phyloP scores from a whole-genome alignment of 176 grass and related monocot genomes.

The Raddia distichophylla region DNA sequence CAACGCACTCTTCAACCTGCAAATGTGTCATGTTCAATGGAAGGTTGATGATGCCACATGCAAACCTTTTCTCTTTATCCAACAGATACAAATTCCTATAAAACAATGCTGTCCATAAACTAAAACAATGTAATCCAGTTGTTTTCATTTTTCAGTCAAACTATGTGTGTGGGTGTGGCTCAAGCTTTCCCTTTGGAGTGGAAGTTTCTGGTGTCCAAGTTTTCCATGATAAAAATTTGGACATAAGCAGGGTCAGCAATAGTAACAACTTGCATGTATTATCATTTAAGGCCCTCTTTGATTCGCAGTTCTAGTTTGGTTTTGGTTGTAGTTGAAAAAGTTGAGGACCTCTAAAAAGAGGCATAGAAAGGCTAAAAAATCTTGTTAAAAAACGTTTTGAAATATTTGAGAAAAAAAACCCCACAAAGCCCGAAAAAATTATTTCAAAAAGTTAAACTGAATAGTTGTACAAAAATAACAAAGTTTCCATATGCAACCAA shows the following conservation, averaged over 20 bases:
- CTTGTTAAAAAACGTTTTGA: too few species aligned
- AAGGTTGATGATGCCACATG: not conserved
- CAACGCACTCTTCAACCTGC: slow-evolving; percentile 88
- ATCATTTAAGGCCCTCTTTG: not conserved
- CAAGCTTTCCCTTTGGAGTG: not conserved
- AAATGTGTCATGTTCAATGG: slow-evolving; percentile 38
- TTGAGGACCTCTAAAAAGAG: too few species aligned
- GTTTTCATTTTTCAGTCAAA: slow-evolving; percentile 1
- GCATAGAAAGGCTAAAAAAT: too few species aligned
- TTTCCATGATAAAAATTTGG: not conserved
- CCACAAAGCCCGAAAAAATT: too few species aligned
- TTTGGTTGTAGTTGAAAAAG: too few species aligned
- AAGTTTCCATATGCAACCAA: too few species aligned
- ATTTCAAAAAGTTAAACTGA: too few species aligned
- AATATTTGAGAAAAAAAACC: too few species aligned
- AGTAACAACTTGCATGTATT: not conserved
- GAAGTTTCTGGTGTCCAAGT: not conserved
- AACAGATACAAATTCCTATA: not conserved
- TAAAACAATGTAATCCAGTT: slow-evolving; percentile 25
- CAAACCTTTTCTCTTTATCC: not conserved
- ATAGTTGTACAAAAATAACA: too few species aligned
- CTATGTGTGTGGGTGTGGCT: not conserved
- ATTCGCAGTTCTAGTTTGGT: too few species aligned
- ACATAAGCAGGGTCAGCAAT: not conserved
- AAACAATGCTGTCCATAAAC: slow-evolving; percentile 1